Evolutionary conservation across 1,284 basidiomycete genomes (phyloP).

Genomic region (Cerrena zonata): DNA sequence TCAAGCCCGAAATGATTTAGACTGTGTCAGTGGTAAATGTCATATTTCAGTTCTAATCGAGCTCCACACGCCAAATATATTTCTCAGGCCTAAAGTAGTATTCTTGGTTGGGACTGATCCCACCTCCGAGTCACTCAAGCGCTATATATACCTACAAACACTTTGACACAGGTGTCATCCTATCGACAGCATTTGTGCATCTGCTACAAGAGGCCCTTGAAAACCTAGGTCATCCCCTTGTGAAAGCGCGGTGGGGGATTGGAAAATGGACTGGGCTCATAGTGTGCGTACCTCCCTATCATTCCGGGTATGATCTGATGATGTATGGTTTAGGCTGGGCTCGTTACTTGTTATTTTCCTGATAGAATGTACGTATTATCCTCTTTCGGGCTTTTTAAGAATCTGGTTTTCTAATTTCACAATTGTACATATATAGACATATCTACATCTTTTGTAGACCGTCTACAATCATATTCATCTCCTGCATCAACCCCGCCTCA

Average conservation of each 20-base stretch:
- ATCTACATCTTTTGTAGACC: conserved; percentile 68
- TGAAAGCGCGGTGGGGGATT: conserved; percentile 42
- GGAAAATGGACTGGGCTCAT: conserved; percentile 61
- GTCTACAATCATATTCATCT: conserved; percentile 55
- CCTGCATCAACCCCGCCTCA: conserved; percentile 43
- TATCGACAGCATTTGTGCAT: conserved; percentile 76
- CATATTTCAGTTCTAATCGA: too few relatives aligned
- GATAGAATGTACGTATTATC: conserved; percentile 58
- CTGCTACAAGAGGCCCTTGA: conserved; percentile 70
- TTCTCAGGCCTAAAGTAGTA: too few relatives aligned
- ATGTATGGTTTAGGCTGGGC: conserved; percentile 39
- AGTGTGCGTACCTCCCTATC: conserved; percentile 66
- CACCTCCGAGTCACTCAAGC: too few relatives aligned
- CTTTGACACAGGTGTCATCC: conserved; percentile 75
- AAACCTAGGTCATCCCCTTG: conserved; percentile 42
- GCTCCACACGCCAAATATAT: too few relatives aligned
- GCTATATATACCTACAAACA: too few relatives aligned
- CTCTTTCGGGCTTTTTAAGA: too few relatives aligned
- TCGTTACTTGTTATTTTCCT: conserved; percentile 68
- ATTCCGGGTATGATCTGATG: too few relatives aligned
- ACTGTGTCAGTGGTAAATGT: too few relatives aligned
- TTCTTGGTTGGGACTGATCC: too few relatives aligned
- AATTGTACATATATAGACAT: conserved; percentile 41
- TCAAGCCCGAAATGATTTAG: too few relatives aligned
- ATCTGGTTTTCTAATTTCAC: neutral